Evolutionary conservation across 352 stramenopile species (phyloP), one percentile per base, ranked within the genome.

Genomic region (Phytophthora meadii): DNA sequence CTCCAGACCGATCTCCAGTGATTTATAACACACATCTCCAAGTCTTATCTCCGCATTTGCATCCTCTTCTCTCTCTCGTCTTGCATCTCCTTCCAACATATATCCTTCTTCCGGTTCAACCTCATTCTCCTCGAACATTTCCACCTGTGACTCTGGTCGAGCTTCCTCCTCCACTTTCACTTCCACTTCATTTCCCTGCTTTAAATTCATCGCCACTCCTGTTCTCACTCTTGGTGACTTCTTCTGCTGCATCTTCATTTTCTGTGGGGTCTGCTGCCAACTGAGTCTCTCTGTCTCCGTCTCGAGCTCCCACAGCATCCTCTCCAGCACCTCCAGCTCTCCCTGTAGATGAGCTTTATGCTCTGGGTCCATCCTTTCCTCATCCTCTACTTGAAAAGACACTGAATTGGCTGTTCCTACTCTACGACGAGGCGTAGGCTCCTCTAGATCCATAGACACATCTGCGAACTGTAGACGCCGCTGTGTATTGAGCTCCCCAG

Each of bases 1-100:
- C 0, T 71, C 45, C 15, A 79, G 42, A 3, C 74, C 68, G 24
- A 82, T 73, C 34, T 64, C 53, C 24, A 80, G 56, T 3, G 74
- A 82, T 52, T 78, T 82, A 53, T 74, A 82, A 27, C 74, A 82
- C 10, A 79, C 61, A 15, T 77, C 58, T 34, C 71, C 68, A 25
- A 82, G 64, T 34, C 59, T 39, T 3, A 28, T 34, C 14, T 79
- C 56, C 5, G 40, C 49, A n/a, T 58, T 50, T 9, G 5, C 17
- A 37, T 52, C 61, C 5, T 46, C 32, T 8, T 39, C 37, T 10
- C 47, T 56, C n/a, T 54, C 7, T 64, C 50, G 24, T 11, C 45
- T 24, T 42, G 30, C 22, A 19, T 54, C 30, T 32, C 27, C 36
- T 7, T 49, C 28, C 46, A 55, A 40, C 11, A 14, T n/a, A 14